phyloP scores from a whole-genome alignment of 345 rosid species.

The Brassica juncea region DNA sequence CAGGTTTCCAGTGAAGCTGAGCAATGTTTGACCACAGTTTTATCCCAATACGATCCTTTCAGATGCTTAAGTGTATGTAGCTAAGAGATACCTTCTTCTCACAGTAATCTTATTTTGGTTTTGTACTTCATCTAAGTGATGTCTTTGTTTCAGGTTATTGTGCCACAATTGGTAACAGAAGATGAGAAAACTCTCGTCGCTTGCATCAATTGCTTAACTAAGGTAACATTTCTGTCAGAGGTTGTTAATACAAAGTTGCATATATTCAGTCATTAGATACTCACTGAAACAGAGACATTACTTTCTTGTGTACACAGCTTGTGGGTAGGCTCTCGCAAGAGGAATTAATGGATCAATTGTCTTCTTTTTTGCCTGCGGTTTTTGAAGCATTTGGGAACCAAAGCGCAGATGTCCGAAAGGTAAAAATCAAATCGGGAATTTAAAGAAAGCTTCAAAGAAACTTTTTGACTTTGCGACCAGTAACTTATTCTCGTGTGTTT shows the following conservation, averaged over 20 bases:
- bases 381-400: conserved; percentile 97
- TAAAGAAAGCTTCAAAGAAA: neutral
- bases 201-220: conserved; percentile 90
- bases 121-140: conserved; percentile 9
- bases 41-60: conserved; percentile 89
- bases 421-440: conserved; percentile 25
- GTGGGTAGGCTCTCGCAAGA: conserved; percentile 92
- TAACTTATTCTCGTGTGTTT: neutral
- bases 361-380: conserved; percentile 88
- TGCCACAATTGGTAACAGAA: conserved; percentile 85
- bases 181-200: conserved; percentile 91
- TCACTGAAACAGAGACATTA: conserved; percentile 7
- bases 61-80: conserved; percentile 90
- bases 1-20: conserved; percentile 94
- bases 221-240: conserved; percentile 51
- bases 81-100: conserved; percentile 11
- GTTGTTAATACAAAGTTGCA: neutral
- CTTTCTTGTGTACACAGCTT: conserved; percentile 61
- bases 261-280: neutral
- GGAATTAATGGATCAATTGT: conserved; percentile 75
- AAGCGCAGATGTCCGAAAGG: conserved; percentile 99
- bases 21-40: conserved; percentile 72
- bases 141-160: conserved; percentile 65
- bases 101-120: conserved; percentile 10
- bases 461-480: neutral